Base-by-base conservation (phyloP, 352 stramenopile species). In the Phytophthora constricta region DNA sequence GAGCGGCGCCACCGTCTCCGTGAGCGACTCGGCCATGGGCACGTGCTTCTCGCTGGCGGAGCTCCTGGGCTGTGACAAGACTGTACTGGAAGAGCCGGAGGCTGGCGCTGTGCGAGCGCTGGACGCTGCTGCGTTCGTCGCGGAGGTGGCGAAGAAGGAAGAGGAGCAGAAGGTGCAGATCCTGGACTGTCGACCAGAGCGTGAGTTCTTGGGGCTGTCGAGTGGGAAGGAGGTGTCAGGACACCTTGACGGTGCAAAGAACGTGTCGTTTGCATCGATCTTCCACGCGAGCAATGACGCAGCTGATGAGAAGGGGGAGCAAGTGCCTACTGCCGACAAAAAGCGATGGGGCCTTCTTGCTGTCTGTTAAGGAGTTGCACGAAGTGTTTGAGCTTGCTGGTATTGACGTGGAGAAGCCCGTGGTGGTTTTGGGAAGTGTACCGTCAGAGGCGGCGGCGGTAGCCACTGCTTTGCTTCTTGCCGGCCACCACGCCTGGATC, bases 361-460 rank as follows among this genome's bases (percentile, higher is more conserved):
- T 90, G 14, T 31, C 77, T 42, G 39, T 56, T 33, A 61, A 87
- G 39, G 56, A 82, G 50, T 58, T 91, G 13, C 58, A 58, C 1
- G 65, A 77, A 1, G 42, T 86, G 16, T 75, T 93, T 16, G 73
- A 82, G 52, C 58, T 55, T 16, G 73, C 74, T 22, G 73, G 77
- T 4, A 60, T 93, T 34, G 61, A 78, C 47, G 63, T 84, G 16
- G 60, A 77, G 10, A 58, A 47, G 8, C 66, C 70, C 10, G 68
- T 89, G 25, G 70, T 76, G 7, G 80, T 93, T 16, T 53, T 92
- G 5, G 77, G 65, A 2, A 77, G 72, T n/a, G 64, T 75, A 27
- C 67, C 65, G 4, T 60, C 70, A 8, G 80, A 93, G 70, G 85
- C 79, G 27, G 85, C 87, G 47, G 67, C 80, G 3, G 82, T 93